phyloP scores from a whole-genome alignment of 2,329 filamentous ascomycete genomes.

The Taxawa tesnikishii region DNA sequence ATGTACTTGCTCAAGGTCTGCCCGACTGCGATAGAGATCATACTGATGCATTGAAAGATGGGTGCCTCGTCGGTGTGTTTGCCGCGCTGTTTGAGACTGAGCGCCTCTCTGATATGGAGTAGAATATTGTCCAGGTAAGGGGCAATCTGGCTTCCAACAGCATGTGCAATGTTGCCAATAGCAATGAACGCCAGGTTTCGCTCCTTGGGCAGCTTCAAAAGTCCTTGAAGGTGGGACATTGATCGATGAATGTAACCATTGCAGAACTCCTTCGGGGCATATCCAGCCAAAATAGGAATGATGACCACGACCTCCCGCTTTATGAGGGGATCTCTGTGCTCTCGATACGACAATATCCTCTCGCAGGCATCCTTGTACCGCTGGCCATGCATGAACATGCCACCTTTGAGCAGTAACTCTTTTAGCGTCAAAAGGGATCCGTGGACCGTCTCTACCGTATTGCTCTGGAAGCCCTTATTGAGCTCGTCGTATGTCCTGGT shows the following conservation, averaged over 20 bases:
- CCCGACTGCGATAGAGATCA: conserved; percentile 85
- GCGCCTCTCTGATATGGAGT: conserved; percentile 82
- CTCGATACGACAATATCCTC: conserved; percentile 82
- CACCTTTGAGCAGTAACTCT: conserved; percentile 84
- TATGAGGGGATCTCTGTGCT: conserved; percentile 80
- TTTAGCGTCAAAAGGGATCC: conserved; percentile 89
- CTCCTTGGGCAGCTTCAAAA: conserved; percentile 91
- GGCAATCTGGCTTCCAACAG: conserved; percentile 87
- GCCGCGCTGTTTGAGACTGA: conserved; percentile 64
- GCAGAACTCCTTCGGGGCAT: conserved; percentile 83
- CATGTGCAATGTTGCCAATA: conserved; percentile 92
- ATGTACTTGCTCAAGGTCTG: conserved; percentile 98
- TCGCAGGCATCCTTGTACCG: conserved; percentile 82
- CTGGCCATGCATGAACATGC: conserved; percentile 97
- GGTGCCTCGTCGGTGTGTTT: conserved; percentile 53
- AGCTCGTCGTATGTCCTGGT: conserved; percentile 81
- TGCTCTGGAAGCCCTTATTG: conserved; percentile 63
- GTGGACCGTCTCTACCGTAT: conserved; percentile 78
- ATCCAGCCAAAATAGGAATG: conserved; percentile 85
- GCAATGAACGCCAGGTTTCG: conserved; percentile 89
- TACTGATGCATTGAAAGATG: conserved; percentile 95
- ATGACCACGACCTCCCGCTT: conserved; percentile 80
- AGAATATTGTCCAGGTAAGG: conserved; percentile 92
- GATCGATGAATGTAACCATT: conserved; percentile 82
- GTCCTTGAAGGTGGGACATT: conserved; percentile 89